These are phyloP conservation scores for Colletotrichum gigasporum DNA, from an alignment of 2,329 filamentous ascomycete species.

Conservation along the genomic window DNA sequence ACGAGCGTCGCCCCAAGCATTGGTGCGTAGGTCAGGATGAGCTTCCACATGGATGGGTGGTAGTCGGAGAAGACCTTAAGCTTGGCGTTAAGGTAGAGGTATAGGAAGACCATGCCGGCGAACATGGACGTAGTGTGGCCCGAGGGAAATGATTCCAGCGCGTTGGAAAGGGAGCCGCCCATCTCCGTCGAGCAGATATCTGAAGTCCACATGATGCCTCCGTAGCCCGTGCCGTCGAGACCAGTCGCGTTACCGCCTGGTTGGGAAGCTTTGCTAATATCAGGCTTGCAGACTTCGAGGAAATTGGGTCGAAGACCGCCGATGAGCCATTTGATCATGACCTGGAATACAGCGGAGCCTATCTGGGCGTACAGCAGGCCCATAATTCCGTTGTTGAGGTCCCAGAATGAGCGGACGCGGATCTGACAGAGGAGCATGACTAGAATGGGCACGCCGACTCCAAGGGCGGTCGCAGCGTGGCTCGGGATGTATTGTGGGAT, in stretches of 20 bases:
- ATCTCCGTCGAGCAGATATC: conserved; percentile 77
- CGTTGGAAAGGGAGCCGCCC: conserved; percentile 71
- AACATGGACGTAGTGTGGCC: conserved; percentile 81
- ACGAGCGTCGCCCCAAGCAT: conserved; percentile 75
- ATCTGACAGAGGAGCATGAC: conserved; percentile 74
- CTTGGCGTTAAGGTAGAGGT: conserved; percentile 80
- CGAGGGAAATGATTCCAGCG: conserved; percentile 76
- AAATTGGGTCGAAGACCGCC: conserved; percentile 78
- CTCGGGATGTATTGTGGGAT: conserved; percentile 78
- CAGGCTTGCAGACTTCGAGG: conserved; percentile 75
- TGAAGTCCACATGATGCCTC: conserved; percentile 72
- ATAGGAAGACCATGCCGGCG: conserved; percentile 75
- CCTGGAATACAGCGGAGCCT: conserved; percentile 76
- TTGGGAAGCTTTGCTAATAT: conserved; percentile 53
- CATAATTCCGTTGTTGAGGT: conserved; percentile 75
- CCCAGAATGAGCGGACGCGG: conserved; percentile 74
- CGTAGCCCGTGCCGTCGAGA: conserved; percentile 62
- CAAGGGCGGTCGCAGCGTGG: conserved; percentile 74
- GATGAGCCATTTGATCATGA: conserved; percentile 80
- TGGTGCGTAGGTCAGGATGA: conserved; percentile 71
- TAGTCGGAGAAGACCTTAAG: conserved; percentile 79
- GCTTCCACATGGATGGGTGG: conserved; percentile 80
- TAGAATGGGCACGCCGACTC: conserved; percentile 70
- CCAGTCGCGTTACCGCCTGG: conserved; percentile 49
- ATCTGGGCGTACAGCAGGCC: conserved; percentile 77